These are phyloP conservation scores for Solanum hybrid DNA, from an alignment of 305 asterid species.

Conservation along the genomic window DNA sequence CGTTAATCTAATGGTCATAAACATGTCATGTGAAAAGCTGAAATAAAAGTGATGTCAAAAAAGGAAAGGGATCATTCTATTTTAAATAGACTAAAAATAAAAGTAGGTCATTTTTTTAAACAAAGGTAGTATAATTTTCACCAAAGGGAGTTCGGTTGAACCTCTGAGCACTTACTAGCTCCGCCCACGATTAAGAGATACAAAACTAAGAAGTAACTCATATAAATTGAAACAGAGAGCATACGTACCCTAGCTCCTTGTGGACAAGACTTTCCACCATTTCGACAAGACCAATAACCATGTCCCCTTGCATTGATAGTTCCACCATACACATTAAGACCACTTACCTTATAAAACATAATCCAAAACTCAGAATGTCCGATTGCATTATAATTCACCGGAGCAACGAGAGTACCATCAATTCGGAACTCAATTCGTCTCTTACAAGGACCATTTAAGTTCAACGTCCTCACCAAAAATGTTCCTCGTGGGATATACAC, in stretches of 20 bases:
- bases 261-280: constrained; percentile 28
- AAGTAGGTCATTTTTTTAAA: too few species aligned
- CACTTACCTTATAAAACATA: constrained; percentile 45
- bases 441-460: constrained; percentile 57
- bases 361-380: constrained; percentile 56
- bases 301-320: constrained; percentile 52
- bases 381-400: constrained; percentile 27
- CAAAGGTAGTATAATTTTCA: too few species aligned
- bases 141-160: fast-evolving
- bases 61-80: too few species aligned
- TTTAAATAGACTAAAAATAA: too few species aligned
- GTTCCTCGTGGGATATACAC: constrained; percentile 55
- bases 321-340: constrained; percentile 51
- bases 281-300: constrained; percentile 49
- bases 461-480: constrained; percentile 27
- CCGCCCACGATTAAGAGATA: too few species aligned
- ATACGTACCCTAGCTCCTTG: constrained; percentile 53
- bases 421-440: constrained; percentile 38
- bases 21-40: too few species aligned
- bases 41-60: too few species aligned
- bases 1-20: too few species aligned
- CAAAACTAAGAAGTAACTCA: neutral
- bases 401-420: constrained; percentile 61
- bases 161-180: too few species aligned
- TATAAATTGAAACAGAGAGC: neutral